Conservation (phyloP, 176 grass and related monocot genomes). For the Musa beccarii region DNA sequence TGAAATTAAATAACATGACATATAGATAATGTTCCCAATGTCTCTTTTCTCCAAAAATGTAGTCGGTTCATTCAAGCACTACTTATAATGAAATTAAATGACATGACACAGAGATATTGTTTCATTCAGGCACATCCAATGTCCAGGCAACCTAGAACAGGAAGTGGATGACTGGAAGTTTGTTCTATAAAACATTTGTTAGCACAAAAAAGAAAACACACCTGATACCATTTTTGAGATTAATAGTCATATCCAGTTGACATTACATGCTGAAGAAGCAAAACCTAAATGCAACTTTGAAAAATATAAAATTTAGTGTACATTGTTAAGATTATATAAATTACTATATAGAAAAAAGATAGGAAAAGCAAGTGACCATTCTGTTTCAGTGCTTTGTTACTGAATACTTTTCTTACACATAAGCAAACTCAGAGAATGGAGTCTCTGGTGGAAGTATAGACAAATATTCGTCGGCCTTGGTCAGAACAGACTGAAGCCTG, state of each 20-base stretch:
- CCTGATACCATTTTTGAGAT: neutral
- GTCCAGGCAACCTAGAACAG: neutral
- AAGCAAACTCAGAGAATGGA: slow-evolving; percentile 58
- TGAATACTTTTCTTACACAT: slow-evolving; percentile 38
- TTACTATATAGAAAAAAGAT: too few species aligned
- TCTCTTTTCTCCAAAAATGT: neutral
- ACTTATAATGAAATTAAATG: neutral
- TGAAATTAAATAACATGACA: neutral
- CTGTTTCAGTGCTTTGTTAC: too few species aligned
- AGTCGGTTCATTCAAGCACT: neutral
- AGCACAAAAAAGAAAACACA: neutral
- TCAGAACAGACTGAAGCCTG: slow-evolving; percentile 78
- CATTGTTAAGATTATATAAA: too few species aligned
- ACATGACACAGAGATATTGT: neutral
- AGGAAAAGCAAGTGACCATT: too few species aligned
- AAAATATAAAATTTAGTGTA: too few species aligned
- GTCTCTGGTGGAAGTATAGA: slow-evolving; percentile 58
- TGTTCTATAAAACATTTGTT: neutral
- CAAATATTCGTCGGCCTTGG: slow-evolving; percentile 73
- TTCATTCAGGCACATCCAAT: neutral
- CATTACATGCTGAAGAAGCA: too few species aligned
- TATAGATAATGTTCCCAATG: neutral
- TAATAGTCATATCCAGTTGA: neutral
- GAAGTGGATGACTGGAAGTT: neutral
- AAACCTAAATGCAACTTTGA: too few species aligned